Conservation (phyloP, 176 grass and related monocot species). For the Musa beccarii region DNA sequence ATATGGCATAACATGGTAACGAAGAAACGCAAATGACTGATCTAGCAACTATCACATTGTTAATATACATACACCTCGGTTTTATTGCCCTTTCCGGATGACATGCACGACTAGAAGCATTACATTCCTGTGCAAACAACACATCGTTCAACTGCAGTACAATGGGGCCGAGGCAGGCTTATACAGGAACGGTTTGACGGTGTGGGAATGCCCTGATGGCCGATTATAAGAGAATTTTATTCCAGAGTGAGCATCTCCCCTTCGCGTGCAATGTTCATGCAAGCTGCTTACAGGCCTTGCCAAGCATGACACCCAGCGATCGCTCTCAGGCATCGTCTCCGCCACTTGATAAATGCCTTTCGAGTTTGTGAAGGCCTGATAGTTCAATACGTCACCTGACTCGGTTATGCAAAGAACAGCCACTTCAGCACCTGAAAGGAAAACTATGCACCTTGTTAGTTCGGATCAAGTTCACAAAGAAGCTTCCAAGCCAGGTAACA, state of each 20-base stretch:
- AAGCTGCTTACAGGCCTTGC: conserved; percentile 90
- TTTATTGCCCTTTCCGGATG: neutral
- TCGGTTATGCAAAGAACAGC: conserved; percentile 92
- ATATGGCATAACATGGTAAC: no score
- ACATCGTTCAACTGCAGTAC: conserved; percentile 48
- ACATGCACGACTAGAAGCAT: neutral
- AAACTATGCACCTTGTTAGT: neutral
- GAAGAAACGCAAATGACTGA: no score
- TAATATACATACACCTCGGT: no score
- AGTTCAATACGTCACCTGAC: conserved; percentile 91
- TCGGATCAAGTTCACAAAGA: neutral
- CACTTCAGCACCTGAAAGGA: conserved; percentile 57
- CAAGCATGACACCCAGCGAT: conserved; percentile 83
- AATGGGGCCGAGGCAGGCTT: conserved; percentile 52
- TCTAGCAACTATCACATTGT: no score
- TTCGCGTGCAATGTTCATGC: conserved; percentile 53
- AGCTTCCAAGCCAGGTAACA: no score
- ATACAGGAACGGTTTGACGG: conserved; percentile 78
- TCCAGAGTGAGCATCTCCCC: conserved; percentile 70
- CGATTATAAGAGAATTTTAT: conserved; percentile 84
- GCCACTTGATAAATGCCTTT: conserved; percentile 66
- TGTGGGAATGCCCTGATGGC: conserved; percentile 51
- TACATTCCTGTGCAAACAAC: neutral
- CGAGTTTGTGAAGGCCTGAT: conserved; percentile 87
- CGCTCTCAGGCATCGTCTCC: conserved; percentile 86